Conservation (phyloP, 805 yeast genomes). For the Sungouiozyma intestinalis region DNA sequence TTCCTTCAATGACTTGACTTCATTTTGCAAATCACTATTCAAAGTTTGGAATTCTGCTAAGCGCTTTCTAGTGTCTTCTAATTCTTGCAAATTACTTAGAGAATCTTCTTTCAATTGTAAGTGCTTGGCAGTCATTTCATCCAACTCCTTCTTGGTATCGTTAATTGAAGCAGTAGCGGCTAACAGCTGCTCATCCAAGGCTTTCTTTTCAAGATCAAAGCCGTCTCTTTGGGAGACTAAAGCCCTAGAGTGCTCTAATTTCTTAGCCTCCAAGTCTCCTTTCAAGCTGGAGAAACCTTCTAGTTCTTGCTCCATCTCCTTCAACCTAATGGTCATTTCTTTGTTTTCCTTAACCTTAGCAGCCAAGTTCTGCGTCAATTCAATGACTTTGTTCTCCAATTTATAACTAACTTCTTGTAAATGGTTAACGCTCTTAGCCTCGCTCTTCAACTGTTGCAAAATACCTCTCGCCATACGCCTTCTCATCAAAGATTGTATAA, state of each 20-base stretch:
- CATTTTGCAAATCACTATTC: slow-evolving; percentile 54
- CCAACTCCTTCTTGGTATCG: slow-evolving; percentile 48
- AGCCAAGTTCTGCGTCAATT: slow-evolving; percentile 77
- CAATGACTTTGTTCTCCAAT: slow-evolving; percentile 95
- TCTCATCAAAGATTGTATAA: slow-evolving; percentile 70
- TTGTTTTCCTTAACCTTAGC: slow-evolving; percentile 75
- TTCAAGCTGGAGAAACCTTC: slow-evolving; percentile 45
- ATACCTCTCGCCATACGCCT: slow-evolving; percentile 62
- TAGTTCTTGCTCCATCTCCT: slow-evolving; percentile 38
- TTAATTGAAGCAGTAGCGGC: slow-evolving; percentile 46
- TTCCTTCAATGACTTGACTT: slow-evolving; percentile 38
- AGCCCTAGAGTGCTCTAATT: slow-evolving; percentile 40
- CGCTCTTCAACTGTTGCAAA: slow-evolving; percentile 57
- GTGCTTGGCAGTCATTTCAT: slow-evolving; percentile 50
- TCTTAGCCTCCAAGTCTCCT: slow-evolving; percentile 44
- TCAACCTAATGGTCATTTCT: slow-evolving; percentile 52
- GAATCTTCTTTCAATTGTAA: slow-evolving; percentile 55
- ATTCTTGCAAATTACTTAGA: slow-evolving; percentile 47
- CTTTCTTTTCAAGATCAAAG: slow-evolving; percentile 39
- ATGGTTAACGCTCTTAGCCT: slow-evolving; percentile 85
- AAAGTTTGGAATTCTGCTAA: slow-evolving; percentile 49
- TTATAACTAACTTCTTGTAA: slow-evolving; percentile 85
- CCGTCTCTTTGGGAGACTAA: slow-evolving; percentile 35
- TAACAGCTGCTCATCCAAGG: slow-evolving; percentile 45
- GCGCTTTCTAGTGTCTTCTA: slow-evolving; percentile 48